Percentiles rank a stretch among this genome's conserved stretches.
Conservation (phyloP, 2,329 filamentous ascomycete species). For the Akanthomyces lecanii region DNA sequence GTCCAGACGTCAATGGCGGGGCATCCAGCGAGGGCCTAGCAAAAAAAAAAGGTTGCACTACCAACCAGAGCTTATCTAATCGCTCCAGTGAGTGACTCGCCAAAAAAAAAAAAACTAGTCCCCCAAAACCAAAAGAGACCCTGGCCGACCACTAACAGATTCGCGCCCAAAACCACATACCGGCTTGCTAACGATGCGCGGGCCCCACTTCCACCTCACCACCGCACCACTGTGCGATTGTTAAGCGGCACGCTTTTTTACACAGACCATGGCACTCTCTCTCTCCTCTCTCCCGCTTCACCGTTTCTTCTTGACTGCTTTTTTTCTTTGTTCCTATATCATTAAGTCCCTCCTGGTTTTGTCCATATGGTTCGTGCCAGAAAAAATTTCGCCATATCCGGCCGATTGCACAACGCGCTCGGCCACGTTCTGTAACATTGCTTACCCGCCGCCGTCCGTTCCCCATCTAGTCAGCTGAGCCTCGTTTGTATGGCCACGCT, state of each 20-base stretch:
- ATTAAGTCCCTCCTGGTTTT: neutral
- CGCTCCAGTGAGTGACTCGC: neutral
- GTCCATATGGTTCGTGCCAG: neutral
- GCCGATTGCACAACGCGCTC: neutral
- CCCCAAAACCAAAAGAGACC: neutral
- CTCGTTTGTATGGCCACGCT: neutral
- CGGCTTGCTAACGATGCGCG: neutral
- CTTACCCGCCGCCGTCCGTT: neutral
- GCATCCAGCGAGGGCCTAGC: neutral
- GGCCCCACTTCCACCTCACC: slow-evolving; percentile 1
- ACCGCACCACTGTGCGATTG: slow-evolving; percentile 9
- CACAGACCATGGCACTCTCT: neutral
- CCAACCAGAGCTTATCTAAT: slow-evolving; percentile 14
- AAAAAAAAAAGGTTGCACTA: slow-evolving; percentile 1
- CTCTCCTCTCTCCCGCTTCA: neutral
- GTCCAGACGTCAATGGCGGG: slow-evolving; percentile 8
- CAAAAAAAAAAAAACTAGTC: neutral
- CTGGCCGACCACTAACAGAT: neutral
- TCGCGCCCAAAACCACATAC: neutral
- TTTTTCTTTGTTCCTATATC: neutral
- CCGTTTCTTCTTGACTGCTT: neutral
- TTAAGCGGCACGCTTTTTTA: neutral
- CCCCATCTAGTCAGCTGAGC: slow-evolving; percentile 7
- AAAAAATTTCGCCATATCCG: neutral
- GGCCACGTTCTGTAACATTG: neutral